These are phyloP conservation scores for Barnettozyma hawaiiensis DNA, from an alignment of 1,139 yeast species.

Conservation along the genomic window DNA sequence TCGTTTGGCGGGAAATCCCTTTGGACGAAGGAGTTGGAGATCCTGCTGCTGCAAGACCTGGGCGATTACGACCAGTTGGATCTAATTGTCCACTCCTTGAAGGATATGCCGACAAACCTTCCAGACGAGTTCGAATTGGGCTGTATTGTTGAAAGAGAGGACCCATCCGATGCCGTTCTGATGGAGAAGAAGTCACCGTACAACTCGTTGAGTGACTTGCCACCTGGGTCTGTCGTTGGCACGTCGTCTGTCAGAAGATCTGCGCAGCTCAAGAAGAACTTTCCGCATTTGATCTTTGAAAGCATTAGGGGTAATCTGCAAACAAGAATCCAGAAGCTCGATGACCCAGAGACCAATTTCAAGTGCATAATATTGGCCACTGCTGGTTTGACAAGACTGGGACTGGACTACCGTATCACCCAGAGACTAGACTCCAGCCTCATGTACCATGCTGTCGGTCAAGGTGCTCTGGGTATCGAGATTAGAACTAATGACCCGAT, in stretches of 20 bases:
- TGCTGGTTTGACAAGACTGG: conserved; percentile 80
- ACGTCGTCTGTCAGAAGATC: conserved; percentile 92
- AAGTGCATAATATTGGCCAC: conserved; percentile 83
- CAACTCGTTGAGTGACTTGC: conserved; percentile 63
- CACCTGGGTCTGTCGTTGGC: conserved; percentile 83
- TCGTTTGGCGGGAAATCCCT: conserved; percentile 93
- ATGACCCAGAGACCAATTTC: conserved; percentile 60
- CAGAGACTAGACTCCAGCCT: conserved; percentile 66
- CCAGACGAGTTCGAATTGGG: conserved; percentile 91
- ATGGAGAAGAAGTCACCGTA: conserved; percentile 67
- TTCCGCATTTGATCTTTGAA: conserved; percentile 56
- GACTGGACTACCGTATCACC: conserved; percentile 66
- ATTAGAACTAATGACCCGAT: conserved; percentile 64
- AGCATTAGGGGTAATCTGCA: conserved; percentile 85
- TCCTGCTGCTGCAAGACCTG: conserved; percentile 54
- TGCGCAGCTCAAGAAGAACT: conserved; percentile 61
- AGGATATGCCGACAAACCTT: conserved; percentile 89
- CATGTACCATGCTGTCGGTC: conserved; percentile 96
- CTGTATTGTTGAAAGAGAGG: conserved; percentile 78
- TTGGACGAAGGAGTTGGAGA: conserved; percentile 95
- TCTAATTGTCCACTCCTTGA: conserved; percentile 86
- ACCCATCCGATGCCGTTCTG: conserved; percentile 91
- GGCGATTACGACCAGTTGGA: conserved; percentile 71
- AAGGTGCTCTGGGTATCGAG: conserved; percentile 94
- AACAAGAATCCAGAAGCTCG: conserved; percentile 76